Percentiles rank a stretch among this genome's conserved stretches.
Conservation (phyloP, 176 grass and related monocot species). For the Chrysopogon serrulatus region DNA sequence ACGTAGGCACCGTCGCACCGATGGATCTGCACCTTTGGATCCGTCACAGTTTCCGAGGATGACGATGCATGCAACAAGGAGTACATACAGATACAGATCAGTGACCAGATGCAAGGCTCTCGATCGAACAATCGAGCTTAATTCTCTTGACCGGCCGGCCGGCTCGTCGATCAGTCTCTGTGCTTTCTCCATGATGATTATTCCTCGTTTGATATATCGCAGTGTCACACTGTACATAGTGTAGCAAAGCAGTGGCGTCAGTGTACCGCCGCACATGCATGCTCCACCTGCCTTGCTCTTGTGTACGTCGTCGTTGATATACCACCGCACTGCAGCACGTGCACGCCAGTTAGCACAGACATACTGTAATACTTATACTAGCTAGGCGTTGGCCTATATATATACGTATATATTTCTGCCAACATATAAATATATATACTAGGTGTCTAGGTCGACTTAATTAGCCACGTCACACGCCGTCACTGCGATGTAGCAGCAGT, state of each 20-base stretch:
- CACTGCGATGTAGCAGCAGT: too few species aligned
- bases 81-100: not conserved
- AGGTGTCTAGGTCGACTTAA: too few species aligned
- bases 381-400: too few species aligned
- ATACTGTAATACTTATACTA: too few species aligned
- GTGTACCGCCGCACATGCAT: slow-evolving; percentile 16
- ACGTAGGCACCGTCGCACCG: not conserved
- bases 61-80: not conserved
- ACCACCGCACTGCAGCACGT: slow-evolving; percentile 1
- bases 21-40: not conserved
- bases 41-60: slow-evolving; percentile 9
- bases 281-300: not conserved
- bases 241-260: not conserved
- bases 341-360: not conserved
- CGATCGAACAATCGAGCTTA: not conserved
- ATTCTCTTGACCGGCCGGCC: too few species aligned
- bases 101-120: not conserved
- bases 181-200: not conserved
- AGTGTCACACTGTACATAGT: too few species aligned
- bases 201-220: not conserved
- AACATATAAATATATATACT: too few species aligned
- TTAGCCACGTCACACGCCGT: too few species aligned
- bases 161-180: too few species aligned
- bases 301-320: not conserved
- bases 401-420: too few species aligned